phyloP scores from a whole-genome alignment of 2,329 filamentous ascomycete species.

The Penicillium oxalicum region DNA sequence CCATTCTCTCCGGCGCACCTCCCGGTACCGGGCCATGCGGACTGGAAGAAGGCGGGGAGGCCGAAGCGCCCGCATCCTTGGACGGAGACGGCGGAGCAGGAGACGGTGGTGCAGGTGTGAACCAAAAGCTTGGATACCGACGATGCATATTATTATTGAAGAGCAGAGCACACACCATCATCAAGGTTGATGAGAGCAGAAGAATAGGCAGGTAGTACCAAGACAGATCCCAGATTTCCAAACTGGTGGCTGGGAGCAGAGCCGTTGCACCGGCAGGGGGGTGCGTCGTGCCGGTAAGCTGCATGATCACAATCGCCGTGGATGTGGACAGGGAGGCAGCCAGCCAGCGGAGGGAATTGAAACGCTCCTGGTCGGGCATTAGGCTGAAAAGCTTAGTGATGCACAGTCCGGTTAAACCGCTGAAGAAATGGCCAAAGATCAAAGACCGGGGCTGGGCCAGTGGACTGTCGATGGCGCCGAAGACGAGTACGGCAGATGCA shows the following conservation, averaged over 20 bases:
- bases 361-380: slow-evolving; percentile 26
- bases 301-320: slow-evolving; percentile 27
- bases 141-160: slow-evolving; percentile 32
- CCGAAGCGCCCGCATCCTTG: slow-evolving; percentile 1
- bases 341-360: slow-evolving; percentile 26
- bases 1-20: no score
- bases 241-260: slow-evolving; percentile 25
- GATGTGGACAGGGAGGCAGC: slow-evolving; percentile 28
- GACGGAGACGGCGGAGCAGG: slow-evolving; percentile 7
- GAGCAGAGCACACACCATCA: slow-evolving; percentile 24
- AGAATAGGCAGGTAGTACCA: slow-evolving; percentile 30
- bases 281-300: slow-evolving; percentile 29
- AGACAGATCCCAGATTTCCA: slow-evolving; percentile 25
- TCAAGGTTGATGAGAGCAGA: slow-evolving; percentile 25
- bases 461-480: slow-evolving; percentile 29
- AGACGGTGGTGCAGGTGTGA: slow-evolving; percentile 16
- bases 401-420: slow-evolving; percentile 26
- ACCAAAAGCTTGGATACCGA: slow-evolving; percentile 30
- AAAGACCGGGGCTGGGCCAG: slow-evolving; percentile 30
- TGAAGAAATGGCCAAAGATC: slow-evolving; percentile 30
- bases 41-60: slow-evolving; percentile 1
- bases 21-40: neutral
- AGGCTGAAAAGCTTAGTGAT: slow-evolving; percentile 30
- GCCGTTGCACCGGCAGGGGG: slow-evolving; percentile 33
- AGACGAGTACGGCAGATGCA: slow-evolving; percentile 30